phyloP scores from a whole-genome alignment of 768 basidiomycete species.

The Scleroderma citrinum region DNA sequence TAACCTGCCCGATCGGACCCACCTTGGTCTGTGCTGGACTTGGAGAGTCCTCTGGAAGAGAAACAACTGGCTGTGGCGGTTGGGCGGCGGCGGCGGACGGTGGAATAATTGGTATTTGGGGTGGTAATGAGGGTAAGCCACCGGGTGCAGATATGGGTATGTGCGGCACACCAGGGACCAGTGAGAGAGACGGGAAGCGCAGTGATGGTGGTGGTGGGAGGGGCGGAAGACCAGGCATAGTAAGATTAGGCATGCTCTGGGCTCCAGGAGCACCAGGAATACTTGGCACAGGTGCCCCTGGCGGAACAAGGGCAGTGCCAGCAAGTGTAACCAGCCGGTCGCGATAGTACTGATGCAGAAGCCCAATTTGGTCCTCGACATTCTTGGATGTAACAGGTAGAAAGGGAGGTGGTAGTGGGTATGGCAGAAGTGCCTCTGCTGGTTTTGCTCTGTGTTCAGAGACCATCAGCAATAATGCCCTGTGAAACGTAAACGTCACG shows the following conservation, averaged over 20 bases:
- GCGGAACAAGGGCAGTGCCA: constrained; percentile 13
- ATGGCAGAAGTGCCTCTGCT: constrained; percentile 73
- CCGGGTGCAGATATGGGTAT: too few relatives aligned
- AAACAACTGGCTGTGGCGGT: constrained; percentile 19
- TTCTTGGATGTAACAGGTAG: constrained; percentile 60
- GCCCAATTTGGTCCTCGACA: constrained; percentile 76
- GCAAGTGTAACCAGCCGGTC: constrained; percentile 43
- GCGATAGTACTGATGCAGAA: constrained; percentile 75
- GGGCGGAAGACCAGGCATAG: neutral
- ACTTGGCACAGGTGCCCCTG: constrained; percentile 12
- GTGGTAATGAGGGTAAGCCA: too few relatives aligned
- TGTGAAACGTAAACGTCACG: constrained; percentile 23
- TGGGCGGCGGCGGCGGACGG: neutral
- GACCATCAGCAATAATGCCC: neutral
- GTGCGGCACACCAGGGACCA: too few relatives aligned
- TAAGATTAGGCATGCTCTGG: neutral
- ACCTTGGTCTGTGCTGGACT: constrained; percentile 58
- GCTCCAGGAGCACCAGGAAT: constrained; percentile 5
- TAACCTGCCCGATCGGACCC: constrained; percentile 73
- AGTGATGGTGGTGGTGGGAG: neutral
- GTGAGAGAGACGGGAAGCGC: neutral
- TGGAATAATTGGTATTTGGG: neutral
- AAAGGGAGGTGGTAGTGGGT: constrained; percentile 80
- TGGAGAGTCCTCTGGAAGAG: constrained; percentile 63
- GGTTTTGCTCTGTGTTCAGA: constrained; percentile 60